Evolutionary conservation across 805 yeast species (phyloP), one percentile per base, ranked within the genome.

Genomic region (Candida andamanensis): DNA sequence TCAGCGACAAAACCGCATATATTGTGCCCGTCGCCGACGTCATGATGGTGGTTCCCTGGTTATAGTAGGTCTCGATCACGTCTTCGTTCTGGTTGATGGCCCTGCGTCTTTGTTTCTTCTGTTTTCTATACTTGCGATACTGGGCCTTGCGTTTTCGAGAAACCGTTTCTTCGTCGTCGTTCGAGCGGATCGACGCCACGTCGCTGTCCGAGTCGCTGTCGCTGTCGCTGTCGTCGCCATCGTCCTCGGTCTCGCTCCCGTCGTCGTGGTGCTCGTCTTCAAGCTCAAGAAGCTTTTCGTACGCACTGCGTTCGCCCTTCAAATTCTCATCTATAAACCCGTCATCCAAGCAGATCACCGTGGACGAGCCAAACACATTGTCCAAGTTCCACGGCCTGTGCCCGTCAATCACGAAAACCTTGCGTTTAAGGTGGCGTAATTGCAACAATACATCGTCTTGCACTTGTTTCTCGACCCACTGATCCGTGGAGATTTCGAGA

Each of bases 331-430:
- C 84, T 2, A 83, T 68, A 28, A 66, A 64, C 0, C 95, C 96
- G 52, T 90, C 97, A 50, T 89, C 97, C 39, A 89, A 73, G 55
- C 97, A 89, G 5, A 69, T 69, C 4, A 92, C 75, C 41, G 76
- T 69, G 7, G 76, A 76, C 5, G 90, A 79, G 1, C 95, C 96
- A 66, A 84, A 89, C 28, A 92, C 49, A 51, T 92, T 92, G 53
- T 89, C 95, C 42, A 92, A 63, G 57, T 89, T 89, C 97, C 98
- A 92, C 4, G 98, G 99, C 42, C 97, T 65, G 43, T 84, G 92
- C 3, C 95, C 87, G 57, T 92, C 99, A 35, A 92, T 69, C 8
- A 94, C 74, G 47, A 85, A 94, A 2, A 90, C 72, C 35, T 69
- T 75, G 41, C 92, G 69, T 29, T 60, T 70, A 24, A 69, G 52